These are phyloP conservation scores for Podospora bellae-mahoneyi DNA, from an alignment of 495 filamentous ascomycete genomes.

Conservation along the genomic window DNA sequence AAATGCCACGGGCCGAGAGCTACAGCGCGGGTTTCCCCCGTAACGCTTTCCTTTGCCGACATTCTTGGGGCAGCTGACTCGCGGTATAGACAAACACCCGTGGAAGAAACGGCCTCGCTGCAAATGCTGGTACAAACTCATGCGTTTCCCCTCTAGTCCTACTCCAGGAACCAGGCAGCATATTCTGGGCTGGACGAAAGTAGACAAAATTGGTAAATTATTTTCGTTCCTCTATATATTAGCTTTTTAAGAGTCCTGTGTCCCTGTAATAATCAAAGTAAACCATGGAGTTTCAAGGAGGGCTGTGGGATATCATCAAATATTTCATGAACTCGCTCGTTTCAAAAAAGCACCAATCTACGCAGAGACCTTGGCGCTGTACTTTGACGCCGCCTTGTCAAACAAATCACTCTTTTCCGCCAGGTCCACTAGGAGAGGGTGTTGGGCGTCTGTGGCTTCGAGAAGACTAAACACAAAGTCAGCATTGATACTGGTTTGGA, in stretches of 20 bases:
- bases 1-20: not conserved
- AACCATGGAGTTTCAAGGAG: slow-evolving; percentile 16
- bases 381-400: slow-evolving; percentile 75
- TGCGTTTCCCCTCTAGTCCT: not conserved
- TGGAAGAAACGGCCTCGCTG: not conserved
- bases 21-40: not conserved
- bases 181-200: not conserved
- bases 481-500: slow-evolving; percentile 3
- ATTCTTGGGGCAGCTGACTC: not conserved
- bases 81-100: not conserved
- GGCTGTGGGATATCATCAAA: slow-evolving; percentile 20
- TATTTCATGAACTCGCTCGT: slow-evolving; percentile 13
- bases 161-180: not conserved
- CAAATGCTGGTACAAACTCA: not conserved
- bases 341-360: slow-evolving; percentile 28
- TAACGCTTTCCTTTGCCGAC: not conserved
- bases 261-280: not conserved
- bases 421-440: slow-evolving; percentile 64
- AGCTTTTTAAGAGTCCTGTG: not conserved
- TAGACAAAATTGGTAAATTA: not conserved
- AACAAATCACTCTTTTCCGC: slow-evolving; percentile 75
- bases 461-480: slow-evolving; percentile 48
- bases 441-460: slow-evolving; percentile 54
- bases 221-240: not conserved
- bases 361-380: slow-evolving; percentile 65